Conservation (phyloP, 2,329 filamentous ascomycete genomes). For the Periglandula ipomoeae region DNA sequence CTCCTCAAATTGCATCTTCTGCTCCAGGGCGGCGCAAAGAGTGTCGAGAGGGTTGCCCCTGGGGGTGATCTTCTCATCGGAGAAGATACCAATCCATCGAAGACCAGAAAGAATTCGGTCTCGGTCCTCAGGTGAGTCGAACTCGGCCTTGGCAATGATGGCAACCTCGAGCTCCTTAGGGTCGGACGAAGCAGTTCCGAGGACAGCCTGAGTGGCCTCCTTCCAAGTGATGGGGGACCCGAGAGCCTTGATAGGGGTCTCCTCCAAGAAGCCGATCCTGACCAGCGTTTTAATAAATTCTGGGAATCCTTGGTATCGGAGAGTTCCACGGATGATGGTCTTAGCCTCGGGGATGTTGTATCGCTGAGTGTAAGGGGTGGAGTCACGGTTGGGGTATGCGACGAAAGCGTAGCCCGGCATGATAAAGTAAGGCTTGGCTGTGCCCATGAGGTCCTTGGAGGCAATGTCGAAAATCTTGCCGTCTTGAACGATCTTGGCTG, state of each 20-base stretch:
- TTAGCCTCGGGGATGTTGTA: constrained; percentile 91
- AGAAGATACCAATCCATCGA: constrained; percentile 60
- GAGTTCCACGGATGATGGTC: constrained; percentile 72
- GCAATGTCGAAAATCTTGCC: constrained; percentile 62
- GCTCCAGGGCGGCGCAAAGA: constrained; percentile 79
- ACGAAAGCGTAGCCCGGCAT: constrained; percentile 84
- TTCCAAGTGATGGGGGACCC: constrained; percentile 68
- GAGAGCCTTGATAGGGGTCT: constrained; percentile 56
- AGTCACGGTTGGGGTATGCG: constrained; percentile 89
- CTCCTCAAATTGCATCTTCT: constrained; percentile 82
- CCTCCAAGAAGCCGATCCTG: constrained; percentile 79
- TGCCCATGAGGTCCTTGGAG: constrained; percentile 35
- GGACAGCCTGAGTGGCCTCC: constrained; percentile 69
- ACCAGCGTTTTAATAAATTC: constrained; percentile 82
- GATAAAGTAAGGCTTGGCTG: constrained; percentile 75
- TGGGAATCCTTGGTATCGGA: constrained; percentile 84
- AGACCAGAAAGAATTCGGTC: constrained; percentile 62
- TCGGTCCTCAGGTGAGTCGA: constrained; percentile 59
- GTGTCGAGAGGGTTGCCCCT: constrained; percentile 78
- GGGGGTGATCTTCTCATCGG: constrained; percentile 46
- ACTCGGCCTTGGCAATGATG: constrained; percentile 66
- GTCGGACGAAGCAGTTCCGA: constrained; percentile 56
- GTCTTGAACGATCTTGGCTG: constrained; percentile 73
- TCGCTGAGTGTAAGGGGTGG: constrained; percentile 74
- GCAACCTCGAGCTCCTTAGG: constrained; percentile 64